phyloP scores from a whole-genome alignment of 2,329 filamentous ascomycete genomes.

The Fusarium lateritium region DNA sequence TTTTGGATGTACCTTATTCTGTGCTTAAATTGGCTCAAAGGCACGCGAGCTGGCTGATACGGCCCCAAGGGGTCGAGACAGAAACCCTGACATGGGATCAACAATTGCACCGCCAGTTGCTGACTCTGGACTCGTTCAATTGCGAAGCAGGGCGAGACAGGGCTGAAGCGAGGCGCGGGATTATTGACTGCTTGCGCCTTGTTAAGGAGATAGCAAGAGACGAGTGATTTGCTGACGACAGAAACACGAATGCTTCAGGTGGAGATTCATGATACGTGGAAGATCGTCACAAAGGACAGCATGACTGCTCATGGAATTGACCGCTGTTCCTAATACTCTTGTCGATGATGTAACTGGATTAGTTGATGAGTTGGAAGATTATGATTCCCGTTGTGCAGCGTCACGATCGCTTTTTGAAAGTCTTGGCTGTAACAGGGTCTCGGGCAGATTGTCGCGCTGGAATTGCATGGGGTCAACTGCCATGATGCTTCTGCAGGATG shows the following conservation, averaged over 20 bases:
- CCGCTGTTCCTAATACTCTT: slow-evolving; percentile 30
- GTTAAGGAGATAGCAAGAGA: slow-evolving; percentile 11
- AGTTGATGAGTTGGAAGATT: slow-evolving; percentile 29
- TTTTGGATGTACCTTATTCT: slow-evolving; percentile 2
- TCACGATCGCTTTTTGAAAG: slow-evolving; percentile 43
- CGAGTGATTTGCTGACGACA: slow-evolving; percentile 31
- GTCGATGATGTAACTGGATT: slow-evolving; percentile 32
- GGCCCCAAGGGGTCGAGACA: slow-evolving; percentile 9
- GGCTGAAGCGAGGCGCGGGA: slow-evolving; percentile 37
- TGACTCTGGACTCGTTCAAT: slow-evolving; percentile 7
- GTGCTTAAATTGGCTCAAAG: slow-evolving; percentile 38
- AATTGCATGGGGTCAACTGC: slow-evolving; percentile 31
- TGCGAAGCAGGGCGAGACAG: slow-evolving; percentile 32
- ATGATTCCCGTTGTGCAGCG: slow-evolving; percentile 28
- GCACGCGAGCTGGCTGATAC: slow-evolving; percentile 36
- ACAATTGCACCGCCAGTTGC: slow-evolving; percentile 27
- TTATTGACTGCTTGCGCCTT: slow-evolving; percentile 29
- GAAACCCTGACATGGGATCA: slow-evolving; percentile 20
- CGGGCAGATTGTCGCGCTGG: slow-evolving; percentile 34
- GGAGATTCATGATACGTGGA: slow-evolving; percentile 38
- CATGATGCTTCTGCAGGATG: neutral
- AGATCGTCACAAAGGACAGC: slow-evolving; percentile 27
- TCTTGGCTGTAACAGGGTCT: slow-evolving; percentile 45
- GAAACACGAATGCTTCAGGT: slow-evolving; percentile 32
- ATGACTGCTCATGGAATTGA: slow-evolving; percentile 22